Percentiles rank a stretch among this genome's conserved stretches.
Conservation (phyloP, 2,329 filamentous ascomycete genomes). For the Beauveria varroae region DNA sequence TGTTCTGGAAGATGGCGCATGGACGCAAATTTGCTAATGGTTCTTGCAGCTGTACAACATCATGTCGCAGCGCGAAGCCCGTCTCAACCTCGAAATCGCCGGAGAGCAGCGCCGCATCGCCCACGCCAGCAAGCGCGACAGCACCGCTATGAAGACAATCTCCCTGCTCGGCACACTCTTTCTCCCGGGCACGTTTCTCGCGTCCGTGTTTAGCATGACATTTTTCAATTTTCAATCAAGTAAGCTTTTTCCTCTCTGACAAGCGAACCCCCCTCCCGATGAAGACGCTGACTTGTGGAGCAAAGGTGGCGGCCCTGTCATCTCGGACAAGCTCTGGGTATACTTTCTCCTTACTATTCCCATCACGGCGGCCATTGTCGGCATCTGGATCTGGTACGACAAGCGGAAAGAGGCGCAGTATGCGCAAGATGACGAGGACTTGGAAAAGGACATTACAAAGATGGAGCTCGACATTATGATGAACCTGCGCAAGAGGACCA, state of each 20-base stretch:
- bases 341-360: slow-evolving; percentile 57
- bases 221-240: slow-evolving; percentile 55
- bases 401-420: slow-evolving; percentile 41
- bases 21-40: not conserved
- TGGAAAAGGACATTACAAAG: slow-evolving; percentile 46
- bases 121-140: slow-evolving; percentile 53
- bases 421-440: slow-evolving; percentile 39
- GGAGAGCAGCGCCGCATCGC: slow-evolving; percentile 52
- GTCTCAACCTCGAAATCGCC: slow-evolving; percentile 56
- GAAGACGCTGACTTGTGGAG: not conserved
- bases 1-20: not conserved
- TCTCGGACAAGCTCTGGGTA: slow-evolving; percentile 50
- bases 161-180: slow-evolving; percentile 57
- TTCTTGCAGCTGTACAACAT: slow-evolving; percentile 52
- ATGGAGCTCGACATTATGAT: slow-evolving; percentile 53
- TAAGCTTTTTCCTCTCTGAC: slow-evolving; percentile 17
- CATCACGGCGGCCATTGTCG: slow-evolving; percentile 47
- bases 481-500: slow-evolving; percentile 47
- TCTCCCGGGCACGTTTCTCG: slow-evolving; percentile 53
- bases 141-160: slow-evolving; percentile 58
- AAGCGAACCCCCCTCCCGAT: not conserved
- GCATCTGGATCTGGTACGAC: slow-evolving; percentile 48
- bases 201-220: slow-evolving; percentile 58
- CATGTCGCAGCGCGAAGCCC: slow-evolving; percentile 57
- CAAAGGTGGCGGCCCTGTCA: slow-evolving; percentile 29